phyloP scores from a whole-genome alignment of 306 rosid genomes.

The Vigna hirtella region DNA sequence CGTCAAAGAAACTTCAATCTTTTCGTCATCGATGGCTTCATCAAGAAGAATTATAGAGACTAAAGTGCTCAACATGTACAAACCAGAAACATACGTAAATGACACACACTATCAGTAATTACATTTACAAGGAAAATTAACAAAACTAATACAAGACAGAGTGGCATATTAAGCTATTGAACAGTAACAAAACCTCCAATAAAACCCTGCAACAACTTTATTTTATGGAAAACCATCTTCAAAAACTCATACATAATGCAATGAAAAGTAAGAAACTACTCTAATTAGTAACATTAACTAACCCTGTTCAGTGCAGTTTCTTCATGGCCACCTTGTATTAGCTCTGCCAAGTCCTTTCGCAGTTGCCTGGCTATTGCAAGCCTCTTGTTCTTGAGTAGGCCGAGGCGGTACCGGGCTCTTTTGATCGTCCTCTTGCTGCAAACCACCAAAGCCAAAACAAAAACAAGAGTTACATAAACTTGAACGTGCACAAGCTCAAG shows the following conservation, averaged over 20 bases:
- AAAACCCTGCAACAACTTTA: neutral
- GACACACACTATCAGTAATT: neutral
- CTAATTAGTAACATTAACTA: neutral
- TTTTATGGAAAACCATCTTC: neutral
- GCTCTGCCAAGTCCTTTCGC: conserved; percentile 60
- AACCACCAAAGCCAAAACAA: conserved; percentile 1
- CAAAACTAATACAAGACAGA: conserved; percentile 1
- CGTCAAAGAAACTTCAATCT: too few species aligned
- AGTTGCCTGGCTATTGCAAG: conserved; percentile 56
- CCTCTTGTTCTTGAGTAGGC: conserved; percentile 67
- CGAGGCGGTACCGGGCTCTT: conserved; percentile 60
- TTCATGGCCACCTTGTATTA: conserved; percentile 55
- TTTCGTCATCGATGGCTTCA: too few species aligned
- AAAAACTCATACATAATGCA: neutral
- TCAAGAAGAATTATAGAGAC: neutral
- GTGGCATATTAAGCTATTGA: neutral
- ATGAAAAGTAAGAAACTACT: neutral
- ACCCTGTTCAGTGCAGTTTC: conserved; percentile 67
- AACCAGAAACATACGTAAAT: neutral
- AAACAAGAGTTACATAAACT: neutral
- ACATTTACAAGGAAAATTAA: conserved; percentile 1
- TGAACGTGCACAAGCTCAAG: neutral
- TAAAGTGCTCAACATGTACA: neutral
- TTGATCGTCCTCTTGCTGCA: conserved; percentile 70
- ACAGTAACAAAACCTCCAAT: neutral